A percentile compares a stretch with the other conserved stretches of the same genome.
Conservation (phyloP, 306 rosid species). For the apple (Malus domestica) region ASM211411v1 NC_041796.1:30795001-30795500, state of each 20-base stretch:
- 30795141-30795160: slow-evolving; percentile 15
- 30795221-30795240: slow-evolving; percentile 36
- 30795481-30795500: slow-evolving; percentile 33
- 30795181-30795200: not conserved
- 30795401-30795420: slow-evolving; percentile 72
- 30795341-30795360: slow-evolving; percentile 92
- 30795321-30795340: slow-evolving; percentile 70
- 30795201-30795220: slow-evolving; percentile 33
- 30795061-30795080: too few relatives aligned
- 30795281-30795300: slow-evolving; percentile 37
- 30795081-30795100: too few relatives aligned
- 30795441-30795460: slow-evolving; percentile 35
- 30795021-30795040: too few relatives aligned
- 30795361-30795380: slow-evolving; percentile 71
- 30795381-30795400: slow-evolving; percentile 59
- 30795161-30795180: slow-evolving; percentile 3
- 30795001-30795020: too few relatives aligned
- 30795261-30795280: slow-evolving; percentile 12
- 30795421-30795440: slow-evolving; percentile 45
- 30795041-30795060: too few relatives aligned
- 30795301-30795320: not conserved
- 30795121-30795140: too few relatives aligned
- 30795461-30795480: slow-evolving; percentile 39
- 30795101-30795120: too few relatives aligned
- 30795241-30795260: slow-evolving; percentile 10